phyloP scores from a whole-genome alignment of 805 yeast species.

The Lachancea mirantina region DNA sequence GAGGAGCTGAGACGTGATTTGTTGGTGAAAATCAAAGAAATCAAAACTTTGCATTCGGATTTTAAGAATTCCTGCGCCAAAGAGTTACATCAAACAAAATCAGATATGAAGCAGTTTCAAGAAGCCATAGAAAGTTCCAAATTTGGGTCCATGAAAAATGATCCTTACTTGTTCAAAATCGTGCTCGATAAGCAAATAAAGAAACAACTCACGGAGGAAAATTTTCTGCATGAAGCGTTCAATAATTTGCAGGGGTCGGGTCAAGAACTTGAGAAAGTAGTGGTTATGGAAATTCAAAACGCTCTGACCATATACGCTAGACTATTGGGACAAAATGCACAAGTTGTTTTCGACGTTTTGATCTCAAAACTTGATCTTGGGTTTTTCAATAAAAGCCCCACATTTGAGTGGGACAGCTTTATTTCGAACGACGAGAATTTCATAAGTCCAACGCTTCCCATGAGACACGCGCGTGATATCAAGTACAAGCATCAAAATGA shows the following conservation, averaged over 20 bases:
- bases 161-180: conserved; percentile 74
- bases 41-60: conserved; percentile 72
- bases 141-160: conserved; percentile 44
- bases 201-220: conserved; percentile 75
- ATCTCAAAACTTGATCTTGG: conserved; percentile 61
- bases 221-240: conserved; percentile 81
- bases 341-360: conserved; percentile 57
- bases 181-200: conserved; percentile 69
- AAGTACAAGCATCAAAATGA: conserved; percentile 62
- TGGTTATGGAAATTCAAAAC: conserved; percentile 78
- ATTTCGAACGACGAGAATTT: conserved; percentile 66
- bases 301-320: conserved; percentile 68
- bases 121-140: conserved; percentile 62
- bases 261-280: conserved; percentile 79
- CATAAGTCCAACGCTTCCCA: conserved; percentile 53
- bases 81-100: conserved; percentile 62
- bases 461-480: conserved; percentile 55
- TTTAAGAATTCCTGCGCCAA: conserved; percentile 68
- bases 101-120: conserved; percentile 44
- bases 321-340: conserved; percentile 65
- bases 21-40: conserved; percentile 78
- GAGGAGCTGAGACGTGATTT: conserved; percentile 70
- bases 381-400: conserved; percentile 68
- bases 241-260: conserved; percentile 83
- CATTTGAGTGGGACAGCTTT: conserved; percentile 85